Conservation (phyloP, 805 yeast genomes). For the Kodamaea hsintzibuensis region DNA sequence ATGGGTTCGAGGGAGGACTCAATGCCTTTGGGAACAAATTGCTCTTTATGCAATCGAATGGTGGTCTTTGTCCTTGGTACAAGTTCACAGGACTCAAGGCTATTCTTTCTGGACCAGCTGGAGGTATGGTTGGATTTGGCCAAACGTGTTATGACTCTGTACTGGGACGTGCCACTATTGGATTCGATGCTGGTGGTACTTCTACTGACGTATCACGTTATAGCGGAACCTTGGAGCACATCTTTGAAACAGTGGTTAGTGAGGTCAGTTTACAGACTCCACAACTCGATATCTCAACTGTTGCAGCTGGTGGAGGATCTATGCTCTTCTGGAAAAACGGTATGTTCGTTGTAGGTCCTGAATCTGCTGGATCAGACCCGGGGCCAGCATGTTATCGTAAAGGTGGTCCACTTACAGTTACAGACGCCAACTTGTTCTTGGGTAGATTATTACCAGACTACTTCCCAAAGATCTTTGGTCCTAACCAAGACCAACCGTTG, state of each 20-base stretch:
- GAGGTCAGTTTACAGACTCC: constrained; percentile 47
- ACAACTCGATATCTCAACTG: constrained; percentile 45
- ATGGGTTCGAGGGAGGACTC: constrained; percentile 43
- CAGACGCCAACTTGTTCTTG: constrained; percentile 39
- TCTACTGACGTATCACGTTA: constrained; percentile 47
- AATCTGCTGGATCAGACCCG: constrained; percentile 42
- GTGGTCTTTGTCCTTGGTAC: constrained; percentile 85
- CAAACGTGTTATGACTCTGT: constrained; percentile 64
- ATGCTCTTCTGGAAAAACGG: constrained; percentile 40
- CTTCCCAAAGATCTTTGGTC: constrained; percentile 42
- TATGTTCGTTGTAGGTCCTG: constrained; percentile 42
- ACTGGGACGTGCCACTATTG: constrained; percentile 33
- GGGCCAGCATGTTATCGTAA: constrained; percentile 44
- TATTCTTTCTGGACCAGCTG: constrained; percentile 94
- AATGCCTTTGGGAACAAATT: constrained; percentile 51
- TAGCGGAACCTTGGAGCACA: constrained; percentile 41
- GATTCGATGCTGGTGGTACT: constrained; percentile 48
- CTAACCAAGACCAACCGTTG: constrained; percentile 33
- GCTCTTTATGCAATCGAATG: constrained; percentile 95
- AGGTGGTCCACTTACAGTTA: constrained; percentile 41
- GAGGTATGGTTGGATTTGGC: constrained; percentile 94
- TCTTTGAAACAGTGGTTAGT: constrained; percentile 46
- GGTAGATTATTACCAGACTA: constrained; percentile 37
- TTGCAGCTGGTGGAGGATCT: constrained; percentile 50
- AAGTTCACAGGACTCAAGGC: constrained; percentile 87